Conservation (phyloP, 208 protist species). For the Crithidia thermophila region DNA sequence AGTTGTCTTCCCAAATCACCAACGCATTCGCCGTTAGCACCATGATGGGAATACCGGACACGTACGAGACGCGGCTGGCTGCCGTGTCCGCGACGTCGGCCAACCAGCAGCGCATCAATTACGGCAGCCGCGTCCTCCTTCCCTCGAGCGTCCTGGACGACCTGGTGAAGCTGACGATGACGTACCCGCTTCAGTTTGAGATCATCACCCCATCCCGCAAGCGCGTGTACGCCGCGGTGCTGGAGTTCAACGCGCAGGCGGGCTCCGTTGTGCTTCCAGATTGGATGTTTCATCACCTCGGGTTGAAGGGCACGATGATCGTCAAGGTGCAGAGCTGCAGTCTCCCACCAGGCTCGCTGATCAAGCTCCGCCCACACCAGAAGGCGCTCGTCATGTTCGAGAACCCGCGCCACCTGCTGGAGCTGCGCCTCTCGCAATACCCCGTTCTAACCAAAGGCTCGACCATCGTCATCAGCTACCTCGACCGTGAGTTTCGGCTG, state of each 20-base stretch:
- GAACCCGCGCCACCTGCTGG: conserved; percentile 93
- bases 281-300: conserved; percentile 94
- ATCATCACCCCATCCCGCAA: conserved; percentile 49
- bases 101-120: conserved; percentile 55
- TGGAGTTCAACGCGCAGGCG: conserved; percentile 93
- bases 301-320: conserved; percentile 52
- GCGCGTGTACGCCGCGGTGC: conserved; percentile 83
- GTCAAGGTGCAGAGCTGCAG: conserved; percentile 77
- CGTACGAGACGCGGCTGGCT: conserved; percentile 36
- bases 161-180: conserved; percentile 76
- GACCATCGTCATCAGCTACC: conserved; percentile 93
- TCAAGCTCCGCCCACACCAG: conserved; percentile 93
- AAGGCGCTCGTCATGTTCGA: conserved; percentile 92
- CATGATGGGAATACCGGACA: conserved; percentile 20
- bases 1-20: no score
- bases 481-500: conserved; percentile 85
- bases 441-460: conserved; percentile 88
- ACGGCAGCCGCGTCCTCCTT: conserved; percentile 87
- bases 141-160: conserved; percentile 77
- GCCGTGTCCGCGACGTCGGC: conserved; percentile 38
- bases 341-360: conserved; percentile 82
- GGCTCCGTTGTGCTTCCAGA: conserved; percentile 90
- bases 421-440: conserved; percentile 90
- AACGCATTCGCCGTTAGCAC: not conserved
- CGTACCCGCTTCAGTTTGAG: conserved; percentile 93